Evolutionary conservation across 2,329 filamentous ascomycete species (phyloP), one percentile per base, ranked within the genome.

Genomic region (Venturia pyrina): DNA sequence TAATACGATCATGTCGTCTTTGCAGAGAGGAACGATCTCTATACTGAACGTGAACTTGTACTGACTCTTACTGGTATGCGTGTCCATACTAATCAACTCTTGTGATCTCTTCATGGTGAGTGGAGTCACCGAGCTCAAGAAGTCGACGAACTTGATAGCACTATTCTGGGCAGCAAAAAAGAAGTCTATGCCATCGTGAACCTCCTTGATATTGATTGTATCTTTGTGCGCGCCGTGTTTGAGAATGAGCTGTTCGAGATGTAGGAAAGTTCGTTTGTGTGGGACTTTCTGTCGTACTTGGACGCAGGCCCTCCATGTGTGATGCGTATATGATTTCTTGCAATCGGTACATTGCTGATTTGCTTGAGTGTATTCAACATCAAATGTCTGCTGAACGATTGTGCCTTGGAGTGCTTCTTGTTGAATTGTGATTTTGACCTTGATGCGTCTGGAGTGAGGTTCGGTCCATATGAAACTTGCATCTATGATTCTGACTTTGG

Each of bases 391-490:
- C 78, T 99, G 95, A 72, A 99, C 75, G 67, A 89, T 87, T 11
- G 85, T 86, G 46, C 84, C 85, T 71, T 87, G 80, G 71, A 83
- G 85, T 43, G 84, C 84, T 75, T 88, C 84, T 70, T 86, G 83
- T 74, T 98, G 95, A 61, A 98, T 88, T 0, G 95, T 98, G 76
- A 99, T 88, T 81, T 97, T 97, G 76, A 98, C 88, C 79, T 93
- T 96, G 69, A 98, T 84, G 75, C 95, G 84, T 73, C 91, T 84
- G 72, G 93, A 97, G 79, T 99, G 95, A 13, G 95, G 93, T 78
- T 99, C 95, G 0, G 95, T 99, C 95, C 95, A 99, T 74, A 98
- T 90, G 75, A 98, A 99, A 72, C 87, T 90, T 60, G 95, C 95
- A 75, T 99, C 95, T 73, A 97, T 93, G 73, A 99, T 95, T 68